These are phyloP conservation scores for Quercus variabilis DNA, from an alignment of 306 rosid species.

Conservation along the genomic window DNA sequence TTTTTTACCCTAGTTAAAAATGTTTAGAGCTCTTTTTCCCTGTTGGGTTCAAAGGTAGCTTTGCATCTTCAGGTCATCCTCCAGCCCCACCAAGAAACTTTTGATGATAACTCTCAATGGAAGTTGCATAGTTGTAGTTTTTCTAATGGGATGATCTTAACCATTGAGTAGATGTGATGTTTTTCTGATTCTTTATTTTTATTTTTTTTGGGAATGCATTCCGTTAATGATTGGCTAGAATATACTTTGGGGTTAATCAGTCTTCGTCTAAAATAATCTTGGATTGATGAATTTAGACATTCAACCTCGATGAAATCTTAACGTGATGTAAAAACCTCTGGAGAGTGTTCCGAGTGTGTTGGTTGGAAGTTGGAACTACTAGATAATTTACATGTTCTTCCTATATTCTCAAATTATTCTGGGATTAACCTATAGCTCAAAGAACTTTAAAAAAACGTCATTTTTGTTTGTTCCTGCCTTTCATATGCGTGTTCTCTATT, in stretches of 20 bases:
- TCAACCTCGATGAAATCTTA: neutral
- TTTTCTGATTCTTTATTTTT: conserved; percentile 6
- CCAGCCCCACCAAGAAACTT: conserved; percentile 21
- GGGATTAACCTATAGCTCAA: too few relatives aligned
- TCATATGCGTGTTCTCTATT: too few relatives aligned
- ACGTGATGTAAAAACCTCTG: too few relatives aligned
- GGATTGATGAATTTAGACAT: neutral
- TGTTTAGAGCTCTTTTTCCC: conserved; percentile 5
- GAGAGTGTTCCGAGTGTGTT: too few relatives aligned
- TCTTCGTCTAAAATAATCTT: neutral
- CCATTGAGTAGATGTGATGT: conserved; percentile 19
- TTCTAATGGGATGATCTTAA: conserved; percentile 31
- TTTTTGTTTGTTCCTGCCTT: too few relatives aligned
- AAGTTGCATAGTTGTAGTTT: conserved; percentile 43
- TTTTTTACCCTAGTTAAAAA: conserved; percentile 4
- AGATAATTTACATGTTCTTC: too few relatives aligned
- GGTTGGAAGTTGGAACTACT: too few relatives aligned
- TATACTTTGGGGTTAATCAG: neutral
- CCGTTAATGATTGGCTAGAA: neutral
- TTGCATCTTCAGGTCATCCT: conserved; percentile 17
- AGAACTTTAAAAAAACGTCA: too few relatives aligned
- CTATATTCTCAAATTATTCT: too few relatives aligned
- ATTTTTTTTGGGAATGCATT: neutral
- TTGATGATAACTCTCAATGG: conserved; percentile 20
- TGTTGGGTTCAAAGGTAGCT: conserved; percentile 26